These are phyloP conservation scores for Stenocarpella maydis DNA, from an alignment of 2,329 filamentous ascomycete genomes.

Conservation along the genomic window DNA sequence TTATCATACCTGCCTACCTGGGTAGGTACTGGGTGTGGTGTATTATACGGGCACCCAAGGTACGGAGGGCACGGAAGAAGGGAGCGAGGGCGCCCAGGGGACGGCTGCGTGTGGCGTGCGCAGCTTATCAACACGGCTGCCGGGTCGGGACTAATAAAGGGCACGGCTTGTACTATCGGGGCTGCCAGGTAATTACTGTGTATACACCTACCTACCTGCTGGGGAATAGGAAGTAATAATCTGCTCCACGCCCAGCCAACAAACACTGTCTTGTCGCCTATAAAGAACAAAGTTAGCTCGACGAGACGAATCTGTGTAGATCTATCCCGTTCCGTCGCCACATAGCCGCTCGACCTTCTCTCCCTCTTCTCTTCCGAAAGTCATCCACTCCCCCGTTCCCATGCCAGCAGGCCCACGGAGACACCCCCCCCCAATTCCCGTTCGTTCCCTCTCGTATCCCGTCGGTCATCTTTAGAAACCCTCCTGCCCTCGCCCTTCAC, in stretches of 20 bases:
- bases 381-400: no score
- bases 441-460: neutral
- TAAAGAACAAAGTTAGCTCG: conserved; percentile 5
- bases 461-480: conserved; percentile 5
- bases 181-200: no score
- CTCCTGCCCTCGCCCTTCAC: conserved; percentile 2
- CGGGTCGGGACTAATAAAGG: conserved; percentile 24
- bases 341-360: conserved; percentile 14
- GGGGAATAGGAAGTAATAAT: no score
- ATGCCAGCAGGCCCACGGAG: no score
- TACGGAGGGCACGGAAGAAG: no score
- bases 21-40: no score
- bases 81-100: neutral
- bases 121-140: neutral
- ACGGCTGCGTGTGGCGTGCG: conserved; percentile 7
- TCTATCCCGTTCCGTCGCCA: conserved; percentile 20
- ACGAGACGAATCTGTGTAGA: conserved; percentile 16
- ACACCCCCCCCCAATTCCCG: neutral
- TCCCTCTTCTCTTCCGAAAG: conserved; percentile 17
- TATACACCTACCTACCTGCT: no score
- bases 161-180: no score
- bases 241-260: neutral
- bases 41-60: no score
- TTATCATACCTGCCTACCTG: no score
- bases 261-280: conserved; percentile 15